These are phyloP conservation scores for Aspergillus incahuasiensis DNA, from an alignment of 495 filamentous ascomycete genomes.

Conservation along the genomic window DNA sequence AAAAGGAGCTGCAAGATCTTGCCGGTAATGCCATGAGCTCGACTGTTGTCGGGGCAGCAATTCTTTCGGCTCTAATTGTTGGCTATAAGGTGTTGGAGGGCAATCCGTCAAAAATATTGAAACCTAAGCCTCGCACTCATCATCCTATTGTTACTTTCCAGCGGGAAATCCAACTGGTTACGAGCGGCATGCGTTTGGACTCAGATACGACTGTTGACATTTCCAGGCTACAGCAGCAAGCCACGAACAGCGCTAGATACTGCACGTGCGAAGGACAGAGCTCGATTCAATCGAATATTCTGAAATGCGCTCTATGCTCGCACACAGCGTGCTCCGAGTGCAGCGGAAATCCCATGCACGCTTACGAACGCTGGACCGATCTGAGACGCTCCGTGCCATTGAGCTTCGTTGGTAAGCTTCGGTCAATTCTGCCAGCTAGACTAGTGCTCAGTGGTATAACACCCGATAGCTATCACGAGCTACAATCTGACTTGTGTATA, in stretches of 20 bases:
- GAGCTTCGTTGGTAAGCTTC: constrained; percentile 45
- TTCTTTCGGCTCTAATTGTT: constrained; percentile 51
- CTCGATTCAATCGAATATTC: constrained; percentile 32
- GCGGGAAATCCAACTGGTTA: constrained; percentile 14
- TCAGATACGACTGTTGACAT: background rate
- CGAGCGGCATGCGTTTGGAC: constrained; percentile 8
- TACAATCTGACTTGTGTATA: constrained; percentile 11
- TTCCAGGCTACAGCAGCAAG: constrained; percentile 18
- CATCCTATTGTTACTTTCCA: no score
- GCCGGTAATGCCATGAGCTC: constrained; percentile 84
- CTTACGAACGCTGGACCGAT: constrained; percentile 29
- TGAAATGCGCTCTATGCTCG: constrained; percentile 48
- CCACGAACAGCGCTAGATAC: constrained; percentile 36
- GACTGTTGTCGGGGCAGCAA: constrained; percentile 63
- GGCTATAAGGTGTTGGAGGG: constrained; percentile 32
- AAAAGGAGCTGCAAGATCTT: constrained; percentile 63
- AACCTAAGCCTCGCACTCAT: background rate
- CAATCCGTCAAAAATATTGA: background rate
- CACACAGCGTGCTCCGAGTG: constrained; percentile 56
- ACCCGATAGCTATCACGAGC: constrained; percentile 18
- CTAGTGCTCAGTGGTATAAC: constrained; percentile 36
- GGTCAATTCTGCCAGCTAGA: constrained; percentile 43
- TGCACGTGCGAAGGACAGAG: constrained; percentile 56
- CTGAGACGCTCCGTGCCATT: constrained; percentile 37
- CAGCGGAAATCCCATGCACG: constrained; percentile 52